These are phyloP conservation scores for Aspergillus wentii DNA, from an alignment of 495 filamentous ascomycete species.

Conservation along the genomic window DNA sequence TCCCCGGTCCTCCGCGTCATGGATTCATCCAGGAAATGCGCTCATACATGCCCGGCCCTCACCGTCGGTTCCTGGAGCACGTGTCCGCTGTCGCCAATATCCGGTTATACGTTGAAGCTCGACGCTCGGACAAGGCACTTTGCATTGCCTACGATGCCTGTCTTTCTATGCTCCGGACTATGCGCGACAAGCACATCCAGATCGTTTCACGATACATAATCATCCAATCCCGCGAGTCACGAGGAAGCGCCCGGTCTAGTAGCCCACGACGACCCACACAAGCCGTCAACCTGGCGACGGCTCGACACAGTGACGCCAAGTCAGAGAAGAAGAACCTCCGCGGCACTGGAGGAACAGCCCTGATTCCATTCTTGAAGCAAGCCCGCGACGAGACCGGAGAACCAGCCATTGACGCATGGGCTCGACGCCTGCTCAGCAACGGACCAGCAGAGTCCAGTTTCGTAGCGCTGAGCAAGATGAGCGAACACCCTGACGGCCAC, in stretches of 20 bases:
- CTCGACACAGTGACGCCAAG: constrained; percentile 41
- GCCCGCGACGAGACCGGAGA: constrained; percentile 94
- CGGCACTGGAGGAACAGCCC: constrained; percentile 86
- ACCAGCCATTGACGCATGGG: constrained; percentile 82
- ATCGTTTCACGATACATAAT: constrained; percentile 97
- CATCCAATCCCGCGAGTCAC: constrained; percentile 53
- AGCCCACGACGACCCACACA: constrained; percentile 33
- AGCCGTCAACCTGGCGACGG: constrained; percentile 63
- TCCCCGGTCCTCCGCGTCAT: constrained; percentile 57
- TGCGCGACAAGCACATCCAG: constrained; percentile 93
- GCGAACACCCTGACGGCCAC: constrained; percentile 55
- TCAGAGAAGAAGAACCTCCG: constrained; percentile 57
- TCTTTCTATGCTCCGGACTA: constrained; percentile 79
- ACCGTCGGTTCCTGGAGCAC: constrained; percentile 82
- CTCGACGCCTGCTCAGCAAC: constrained; percentile 64
- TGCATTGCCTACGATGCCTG: constrained; percentile 85
- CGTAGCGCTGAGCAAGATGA: constrained; percentile 59
- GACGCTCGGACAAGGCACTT: constrained; percentile 57
- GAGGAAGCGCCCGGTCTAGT: constrained; percentile 35
- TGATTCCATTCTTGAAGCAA: constrained; percentile 93
- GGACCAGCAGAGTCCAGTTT: constrained; percentile 31
- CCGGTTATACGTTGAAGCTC: constrained; percentile 70
- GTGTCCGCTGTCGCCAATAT: constrained; percentile 82
- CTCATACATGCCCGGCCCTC: constrained; percentile 89
- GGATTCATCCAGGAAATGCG: constrained; percentile 98